Evolutionary conservation across 2,329 filamentous ascomycete genomes (phyloP), one percentile per base, ranked within the genome.

Genomic region (Diplodia corticola): DNA sequence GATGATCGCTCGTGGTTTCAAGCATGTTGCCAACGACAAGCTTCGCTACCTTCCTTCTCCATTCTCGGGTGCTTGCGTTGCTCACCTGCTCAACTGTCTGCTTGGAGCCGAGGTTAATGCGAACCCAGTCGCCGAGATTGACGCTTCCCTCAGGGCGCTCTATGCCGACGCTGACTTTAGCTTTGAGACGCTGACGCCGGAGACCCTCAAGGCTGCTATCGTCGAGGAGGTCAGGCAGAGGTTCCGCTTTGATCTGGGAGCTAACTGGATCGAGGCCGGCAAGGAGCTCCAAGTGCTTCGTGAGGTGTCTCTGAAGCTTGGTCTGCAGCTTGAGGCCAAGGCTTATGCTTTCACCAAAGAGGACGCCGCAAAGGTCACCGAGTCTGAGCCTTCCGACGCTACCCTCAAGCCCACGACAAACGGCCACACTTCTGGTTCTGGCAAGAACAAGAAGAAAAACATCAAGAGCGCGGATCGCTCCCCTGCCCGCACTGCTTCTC

Each of bases 1-100:
- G 79, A 98, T 98, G 90, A 86, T 98, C 70, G 86, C 91, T n/a
- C 89, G 95, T 81, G 89, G 91, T 5, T 97, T 98, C 85, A 99
- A 99, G 86, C 94, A 99, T 79, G 84, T 95, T 69, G 86, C 90
- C 66, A 89, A 92, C 76, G 86, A 86, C 71, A 91, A 96, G 77
- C 83, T 99, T 68, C 89, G 90, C 69, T 87, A 91, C 69, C 80
- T 97, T 22, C 92, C 95, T 24, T 85, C 90, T 69, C 88, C 91
- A 15, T 89, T 98, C 69, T 88, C 90, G n/a, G 85, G 91, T 57
- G 83, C 91, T 67, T 94, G 91, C 76, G 81, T 94, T 68, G 84
- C 93, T 6, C 95, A 99, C 76, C 83, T 99, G 60, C 85, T 99
- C 71, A 99, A 99, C 83, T 99, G 95, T 79, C 83, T 99, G 48